Percentiles rank a stretch among this genome's conserved stretches.
These are phyloP conservation scores for Ogataea pignaliae DNA, from an alignment of 805 yeast species.

Conservation along the genomic window DNA sequence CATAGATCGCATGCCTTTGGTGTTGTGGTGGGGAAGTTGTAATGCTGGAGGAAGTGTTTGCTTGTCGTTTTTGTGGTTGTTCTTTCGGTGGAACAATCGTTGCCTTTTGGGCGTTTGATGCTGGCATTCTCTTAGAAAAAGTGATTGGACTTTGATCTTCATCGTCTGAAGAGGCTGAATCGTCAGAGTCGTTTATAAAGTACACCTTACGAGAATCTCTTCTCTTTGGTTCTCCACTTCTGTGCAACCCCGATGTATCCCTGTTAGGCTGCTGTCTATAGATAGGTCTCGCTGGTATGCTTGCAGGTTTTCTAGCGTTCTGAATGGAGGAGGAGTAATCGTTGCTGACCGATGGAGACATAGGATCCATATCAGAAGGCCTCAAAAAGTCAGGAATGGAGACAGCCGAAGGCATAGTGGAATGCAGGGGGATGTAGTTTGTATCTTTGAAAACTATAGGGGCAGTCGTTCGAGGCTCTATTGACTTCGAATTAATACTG, in stretches of 20 bases:
- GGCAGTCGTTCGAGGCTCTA: neutral
- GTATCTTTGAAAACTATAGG: constrained; percentile 9
- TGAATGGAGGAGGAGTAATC: constrained; percentile 7
- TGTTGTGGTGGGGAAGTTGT: neutral
- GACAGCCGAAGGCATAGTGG: constrained; percentile 19
- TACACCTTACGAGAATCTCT: constrained; percentile 15
- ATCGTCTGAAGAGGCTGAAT: constrained; percentile 7
- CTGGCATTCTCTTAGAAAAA: neutral
- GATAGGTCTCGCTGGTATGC: neutral
- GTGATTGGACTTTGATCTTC: constrained; percentile 4
- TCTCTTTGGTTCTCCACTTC: neutral
- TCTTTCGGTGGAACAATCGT: neutral
- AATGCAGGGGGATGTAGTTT: constrained; percentile 10
- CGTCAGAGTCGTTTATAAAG: constrained; percentile 11
- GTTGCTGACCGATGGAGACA: constrained; percentile 15
- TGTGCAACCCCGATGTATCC: too few relatives aligned
- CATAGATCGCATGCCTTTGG: constrained; percentile 16
- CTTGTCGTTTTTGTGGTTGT: neutral
- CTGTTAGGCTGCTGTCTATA: neutral
- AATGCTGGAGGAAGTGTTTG: neutral
- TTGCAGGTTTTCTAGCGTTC: constrained; percentile 7
- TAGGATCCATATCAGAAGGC: constrained; percentile 20
- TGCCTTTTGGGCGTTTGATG: neutral
- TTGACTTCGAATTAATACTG: too few relatives aligned
- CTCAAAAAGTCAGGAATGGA: constrained; percentile 23